A percentile compares a stretch with the other conserved stretches of the same genome.
Conservation (phyloP, 371 early-diverging fungal genomes). For the Polyrhizophydium stewartii region DNA sequence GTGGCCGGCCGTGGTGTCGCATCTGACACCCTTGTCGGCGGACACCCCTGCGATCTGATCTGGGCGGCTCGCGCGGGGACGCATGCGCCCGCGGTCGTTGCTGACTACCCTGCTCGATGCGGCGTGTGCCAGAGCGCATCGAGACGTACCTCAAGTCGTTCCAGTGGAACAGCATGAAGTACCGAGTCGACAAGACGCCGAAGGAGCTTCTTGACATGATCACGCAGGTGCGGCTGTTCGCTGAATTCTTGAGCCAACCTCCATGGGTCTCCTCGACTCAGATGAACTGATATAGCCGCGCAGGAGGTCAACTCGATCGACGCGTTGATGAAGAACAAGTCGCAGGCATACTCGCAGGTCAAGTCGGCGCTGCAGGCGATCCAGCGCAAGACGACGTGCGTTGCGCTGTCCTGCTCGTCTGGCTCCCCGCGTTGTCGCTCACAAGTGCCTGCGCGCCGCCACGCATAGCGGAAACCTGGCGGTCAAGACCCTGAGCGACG, state of each 20-base stretch:
- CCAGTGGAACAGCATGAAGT: conserved; percentile 95
- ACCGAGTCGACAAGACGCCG: conserved; percentile 86
- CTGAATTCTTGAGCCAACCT: background rate
- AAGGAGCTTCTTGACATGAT: conserved; percentile 78
- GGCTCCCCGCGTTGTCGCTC: too few species aligned
- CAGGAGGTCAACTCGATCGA: conserved; percentile 86
- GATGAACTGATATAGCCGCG: background rate
- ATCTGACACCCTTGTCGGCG: too few species aligned
- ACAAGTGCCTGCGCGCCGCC: too few species aligned
- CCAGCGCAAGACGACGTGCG: conserved; percentile 53
- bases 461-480: conserved; percentile 85
- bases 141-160: conserved; percentile 81
- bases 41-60: too few species aligned
- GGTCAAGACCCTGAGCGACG: conserved; percentile 74
- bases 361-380: conserved; percentile 73
- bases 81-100: too few species aligned
- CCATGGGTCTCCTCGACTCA: background rate
- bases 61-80: too few species aligned
- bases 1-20: too few species aligned
- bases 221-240: conserved; percentile 30
- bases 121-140: conserved; percentile 69
- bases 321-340: conserved; percentile 76
- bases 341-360: conserved; percentile 76
- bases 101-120: too few species aligned
- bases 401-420: background rate